These are phyloP conservation scores for Picochlorum sp. DNA, from an alignment of 139 green algal species.

Conservation along the genomic window DNA sequence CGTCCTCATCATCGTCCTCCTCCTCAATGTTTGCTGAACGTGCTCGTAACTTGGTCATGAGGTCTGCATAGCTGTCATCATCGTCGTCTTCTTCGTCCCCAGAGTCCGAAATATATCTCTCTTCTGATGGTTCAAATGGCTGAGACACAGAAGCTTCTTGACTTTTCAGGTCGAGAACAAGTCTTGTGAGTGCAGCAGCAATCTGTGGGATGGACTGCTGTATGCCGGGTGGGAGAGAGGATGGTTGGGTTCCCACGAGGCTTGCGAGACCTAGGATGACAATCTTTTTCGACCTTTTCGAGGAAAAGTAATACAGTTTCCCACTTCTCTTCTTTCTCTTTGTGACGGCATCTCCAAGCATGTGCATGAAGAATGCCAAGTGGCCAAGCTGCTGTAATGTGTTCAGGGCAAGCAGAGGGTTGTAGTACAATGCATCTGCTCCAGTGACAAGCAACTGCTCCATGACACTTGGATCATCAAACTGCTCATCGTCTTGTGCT, in stretches of 20 bases:
- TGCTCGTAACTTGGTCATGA: constrained; percentile 22
- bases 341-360: constrained; percentile 33
- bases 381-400: constrained; percentile 40
- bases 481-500: background rate
- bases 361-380: constrained; percentile 21
- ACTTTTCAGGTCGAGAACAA: constrained; percentile 35
- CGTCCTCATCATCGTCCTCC: background rate
- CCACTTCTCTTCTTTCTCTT: constrained; percentile 14
- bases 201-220: constrained; percentile 28
- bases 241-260: constrained; percentile 45
- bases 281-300: constrained; percentile 72
- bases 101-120: constrained; percentile 9
- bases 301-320: constrained; percentile 58
- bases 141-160: constrained; percentile 22
- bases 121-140: background rate
- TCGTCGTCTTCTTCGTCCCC: constrained; percentile 14
- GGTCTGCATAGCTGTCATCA: constrained; percentile 27
- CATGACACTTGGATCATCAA: constrained; percentile 19
- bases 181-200: constrained; percentile 20
- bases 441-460: constrained; percentile 65
- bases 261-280: constrained; percentile 54
- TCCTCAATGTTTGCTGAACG: background rate
- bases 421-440: constrained; percentile 87
- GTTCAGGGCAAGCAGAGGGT: constrained; percentile 57
- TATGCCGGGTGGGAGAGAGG: constrained; percentile 35